Evolutionary conservation across 2,329 filamentous ascomycete genomes (phyloP).

Genomic region (Teratosphaeria destructans): DNA sequence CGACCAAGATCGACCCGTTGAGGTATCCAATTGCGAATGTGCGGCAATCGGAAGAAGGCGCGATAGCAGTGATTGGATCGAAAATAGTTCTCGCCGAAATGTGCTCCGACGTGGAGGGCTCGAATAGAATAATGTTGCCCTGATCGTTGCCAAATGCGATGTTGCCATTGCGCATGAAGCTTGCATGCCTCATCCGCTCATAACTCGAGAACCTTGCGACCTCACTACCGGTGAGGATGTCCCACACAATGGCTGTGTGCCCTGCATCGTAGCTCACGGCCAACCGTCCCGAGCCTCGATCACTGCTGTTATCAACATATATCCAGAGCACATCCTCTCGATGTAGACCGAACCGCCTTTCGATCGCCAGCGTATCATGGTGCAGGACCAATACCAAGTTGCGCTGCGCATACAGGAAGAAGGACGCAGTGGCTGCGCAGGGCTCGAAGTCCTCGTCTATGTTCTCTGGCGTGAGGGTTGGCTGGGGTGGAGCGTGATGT

Average conservation of each 20-base stretch:
- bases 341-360: slow-evolving; percentile 75
- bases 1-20: slow-evolving; percentile 88
- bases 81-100: slow-evolving; percentile 85
- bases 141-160: slow-evolving; percentile 91
- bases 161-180: slow-evolving; percentile 96
- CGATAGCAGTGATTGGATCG: slow-evolving; percentile 87
- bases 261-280: slow-evolving; percentile 89
- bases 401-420: slow-evolving; percentile 81
- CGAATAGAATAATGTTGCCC: slow-evolving; percentile 88
- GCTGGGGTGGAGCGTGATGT: slow-evolving; percentile 29
- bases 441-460: slow-evolving; percentile 59
- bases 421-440: slow-evolving; percentile 79
- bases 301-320: slow-evolving; percentile 83
- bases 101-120: slow-evolving; percentile 85
- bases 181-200: slow-evolving; percentile 70
- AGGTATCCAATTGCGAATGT: slow-evolving; percentile 98
- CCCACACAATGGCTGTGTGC: slow-evolving; percentile 93
- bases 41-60: slow-evolving; percentile 77
- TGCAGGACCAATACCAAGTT: slow-evolving; percentile 76
- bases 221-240: slow-evolving; percentile 83
- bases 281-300: slow-evolving; percentile 69
- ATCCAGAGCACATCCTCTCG: slow-evolving; percentile 74
- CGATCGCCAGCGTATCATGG: slow-evolving; percentile 84
- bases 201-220: slow-evolving; percentile 88
- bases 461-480: slow-evolving; percentile 35